Evolutionary conservation across 2,329 filamentous ascomycete genomes (phyloP).

Genomic region (Curvularia verruculosa): DNA sequence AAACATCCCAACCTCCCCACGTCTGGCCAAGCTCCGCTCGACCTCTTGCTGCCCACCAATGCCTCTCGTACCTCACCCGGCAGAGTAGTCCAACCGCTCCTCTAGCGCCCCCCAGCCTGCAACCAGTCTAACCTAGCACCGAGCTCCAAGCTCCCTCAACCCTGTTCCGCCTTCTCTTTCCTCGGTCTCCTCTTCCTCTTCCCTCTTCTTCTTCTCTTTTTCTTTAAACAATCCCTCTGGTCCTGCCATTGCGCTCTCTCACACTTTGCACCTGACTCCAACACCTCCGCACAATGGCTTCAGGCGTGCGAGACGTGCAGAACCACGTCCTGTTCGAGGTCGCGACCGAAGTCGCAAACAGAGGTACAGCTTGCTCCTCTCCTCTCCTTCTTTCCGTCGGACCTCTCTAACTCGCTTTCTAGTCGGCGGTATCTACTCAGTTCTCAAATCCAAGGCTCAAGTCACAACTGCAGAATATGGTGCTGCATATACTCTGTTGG

Average conservation of each 20-base stretch:
- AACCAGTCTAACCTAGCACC: slow-evolving; percentile 36
- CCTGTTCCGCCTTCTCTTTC: slow-evolving; percentile 22
- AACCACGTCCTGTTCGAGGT: slow-evolving; percentile 97
- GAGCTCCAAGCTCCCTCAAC: slow-evolving; percentile 28
- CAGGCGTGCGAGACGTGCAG: slow-evolving; percentile 71
- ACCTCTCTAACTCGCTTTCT: slow-evolving; percentile 25
- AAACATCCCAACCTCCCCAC: slow-evolving; percentile 26
- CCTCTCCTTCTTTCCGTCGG: neutral
- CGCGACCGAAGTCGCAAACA: slow-evolving; percentile 95
- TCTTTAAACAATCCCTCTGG: slow-evolving; percentile 12
- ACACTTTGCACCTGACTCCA: slow-evolving; percentile 6
- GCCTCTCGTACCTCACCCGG: slow-evolving; percentile 20
- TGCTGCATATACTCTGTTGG: slow-evolving; percentile 92
- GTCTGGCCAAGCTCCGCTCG: slow-evolving; percentile 25
- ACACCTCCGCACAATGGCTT: slow-evolving; percentile 36
- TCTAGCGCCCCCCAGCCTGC: slow-evolving; percentile 38
- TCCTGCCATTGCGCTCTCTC: slow-evolving; percentile 18
- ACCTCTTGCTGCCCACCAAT: slow-evolving; percentile 27
- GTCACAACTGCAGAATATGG: slow-evolving; percentile 99
- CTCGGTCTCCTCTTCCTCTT: slow-evolving; percentile 8
- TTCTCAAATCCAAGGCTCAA: slow-evolving; percentile 97
- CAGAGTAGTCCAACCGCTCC: slow-evolving; percentile 28
- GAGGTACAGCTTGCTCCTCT: slow-evolving; percentile 65
- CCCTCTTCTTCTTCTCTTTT: slow-evolving; percentile 10
- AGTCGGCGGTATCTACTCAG: slow-evolving; percentile 99